These are phyloP conservation scores for Hypoxylon fuscum DNA, from an alignment of 495 filamentous ascomycete species.

Conservation along the genomic window DNA sequence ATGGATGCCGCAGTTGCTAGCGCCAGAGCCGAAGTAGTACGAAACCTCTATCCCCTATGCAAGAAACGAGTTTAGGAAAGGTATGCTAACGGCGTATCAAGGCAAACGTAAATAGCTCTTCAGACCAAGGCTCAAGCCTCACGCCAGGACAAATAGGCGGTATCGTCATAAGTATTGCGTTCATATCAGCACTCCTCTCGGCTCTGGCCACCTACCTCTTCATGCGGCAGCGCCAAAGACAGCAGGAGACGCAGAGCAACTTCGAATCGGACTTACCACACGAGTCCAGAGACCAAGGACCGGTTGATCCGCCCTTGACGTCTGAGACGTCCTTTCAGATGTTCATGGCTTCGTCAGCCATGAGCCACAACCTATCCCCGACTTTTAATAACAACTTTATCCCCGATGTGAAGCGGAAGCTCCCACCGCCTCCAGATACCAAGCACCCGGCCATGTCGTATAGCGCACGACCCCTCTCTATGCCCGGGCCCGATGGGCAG, in stretches of 20 bases:
- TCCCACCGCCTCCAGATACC: slow-evolving; percentile 5
- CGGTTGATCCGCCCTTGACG: too few species aligned
- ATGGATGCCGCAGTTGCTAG: slow-evolving; percentile 23
- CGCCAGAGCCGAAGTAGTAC: slow-evolving; percentile 22
- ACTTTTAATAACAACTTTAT: not conserved
- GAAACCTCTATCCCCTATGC: not conserved
- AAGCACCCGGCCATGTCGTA: slow-evolving; percentile 23
- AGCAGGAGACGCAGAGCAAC: slow-evolving; percentile 3
- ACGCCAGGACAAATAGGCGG: slow-evolving; percentile 34
- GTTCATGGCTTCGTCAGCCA: not conserved
- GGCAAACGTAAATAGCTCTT: slow-evolving; percentile 3
- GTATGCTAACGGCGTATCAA: slow-evolving; percentile 9
- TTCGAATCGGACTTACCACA: slow-evolving; percentile 4
- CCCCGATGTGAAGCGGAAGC: slow-evolving; percentile 1
- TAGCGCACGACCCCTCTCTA: slow-evolving; percentile 13
- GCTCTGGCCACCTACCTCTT: slow-evolving; percentile 33
- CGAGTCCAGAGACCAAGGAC: not conserved
- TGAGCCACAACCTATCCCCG: not conserved
- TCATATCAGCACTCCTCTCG: slow-evolving; percentile 30
- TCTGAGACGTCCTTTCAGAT: slow-evolving; percentile 4
- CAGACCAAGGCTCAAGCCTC: slow-evolving; percentile 22
- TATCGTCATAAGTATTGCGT: slow-evolving; percentile 32
- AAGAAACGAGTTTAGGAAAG: not conserved
- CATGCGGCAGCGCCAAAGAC: slow-evolving; percentile 21
- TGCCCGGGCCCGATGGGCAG: slow-evolving; percentile 14